Percentiles rank a stretch among this genome's conserved stretches.
Conservation (phyloP, 305 asterid genomes). For the Withania somnifera region DNA sequence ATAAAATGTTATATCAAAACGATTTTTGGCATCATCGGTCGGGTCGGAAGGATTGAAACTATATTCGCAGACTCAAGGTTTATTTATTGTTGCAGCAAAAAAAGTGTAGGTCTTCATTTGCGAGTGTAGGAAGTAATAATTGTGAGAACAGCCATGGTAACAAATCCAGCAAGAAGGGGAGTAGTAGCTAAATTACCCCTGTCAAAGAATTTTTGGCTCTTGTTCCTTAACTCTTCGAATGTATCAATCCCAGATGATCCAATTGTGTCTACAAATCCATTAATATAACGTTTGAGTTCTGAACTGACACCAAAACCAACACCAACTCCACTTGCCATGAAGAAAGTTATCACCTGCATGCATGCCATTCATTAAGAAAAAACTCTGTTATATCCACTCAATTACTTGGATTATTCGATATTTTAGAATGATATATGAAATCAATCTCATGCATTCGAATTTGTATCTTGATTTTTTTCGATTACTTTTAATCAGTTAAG, state of each 20-base stretch:
- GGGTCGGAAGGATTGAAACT: not conserved
- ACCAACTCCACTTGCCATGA: constrained; percentile 47
- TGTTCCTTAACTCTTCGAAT: not conserved
- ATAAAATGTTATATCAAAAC: too few relatives aligned
- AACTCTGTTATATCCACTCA: too few relatives aligned
- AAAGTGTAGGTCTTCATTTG: not conserved
- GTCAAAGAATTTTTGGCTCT: constrained; percentile 16
- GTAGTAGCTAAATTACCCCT: constrained; percentile 27
- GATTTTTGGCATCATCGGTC: too few relatives aligned
- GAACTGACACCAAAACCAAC: constrained; percentile 41
- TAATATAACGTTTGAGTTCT: constrained; percentile 17
- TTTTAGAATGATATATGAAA: too few relatives aligned
- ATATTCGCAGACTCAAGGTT: not conserved
- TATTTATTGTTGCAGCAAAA: not conserved
- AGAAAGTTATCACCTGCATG: constrained; percentile 14
- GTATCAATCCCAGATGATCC: not conserved
- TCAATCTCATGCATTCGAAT: too few relatives aligned
- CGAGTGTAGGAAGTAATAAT: constrained; percentile 20
- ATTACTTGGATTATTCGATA: too few relatives aligned
- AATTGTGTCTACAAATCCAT: not conserved
- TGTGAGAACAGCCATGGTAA: constrained; percentile 26
- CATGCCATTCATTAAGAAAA: too few relatives aligned
- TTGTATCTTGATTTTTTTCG: too few relatives aligned
- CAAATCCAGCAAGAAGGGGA: constrained; percentile 25
- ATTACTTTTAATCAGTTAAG: not conserved